These are phyloP conservation scores for Quercus berberidifolia DNA, from an alignment of 306 rosid genomes.

Conservation along the genomic window DNA sequence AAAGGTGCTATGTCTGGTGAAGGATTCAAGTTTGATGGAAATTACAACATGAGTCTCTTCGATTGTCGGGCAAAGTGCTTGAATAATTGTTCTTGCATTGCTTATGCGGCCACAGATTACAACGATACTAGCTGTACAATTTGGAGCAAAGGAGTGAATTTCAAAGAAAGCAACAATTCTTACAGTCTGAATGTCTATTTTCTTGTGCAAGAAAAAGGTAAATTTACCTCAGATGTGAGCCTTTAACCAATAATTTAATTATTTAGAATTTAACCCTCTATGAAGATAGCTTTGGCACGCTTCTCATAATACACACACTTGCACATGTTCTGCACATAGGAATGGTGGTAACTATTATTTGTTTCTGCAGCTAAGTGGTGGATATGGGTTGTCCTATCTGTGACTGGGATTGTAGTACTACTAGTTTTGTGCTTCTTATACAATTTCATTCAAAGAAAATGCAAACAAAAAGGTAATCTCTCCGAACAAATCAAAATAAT, in stretches of 20 bases:
- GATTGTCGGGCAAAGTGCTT: neutral
- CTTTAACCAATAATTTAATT: neutral
- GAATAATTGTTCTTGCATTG: neutral
- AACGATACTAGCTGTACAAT: neutral
- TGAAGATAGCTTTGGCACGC: neutral
- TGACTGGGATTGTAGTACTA: conserved; percentile 5
- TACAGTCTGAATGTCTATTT: neutral
- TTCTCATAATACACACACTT: neutral
- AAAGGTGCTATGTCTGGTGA: neutral
- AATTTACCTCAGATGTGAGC: neutral
- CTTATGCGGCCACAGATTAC: neutral
- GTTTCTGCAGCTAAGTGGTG: conserved; percentile 25
- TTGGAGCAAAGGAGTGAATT: neutral
- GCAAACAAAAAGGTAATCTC: conserved; percentile 16
- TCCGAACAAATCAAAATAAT: neutral
- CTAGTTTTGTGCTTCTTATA: neutral
- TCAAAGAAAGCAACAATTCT: neutral
- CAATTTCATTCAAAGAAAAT: neutral
- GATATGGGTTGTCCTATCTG: conserved; percentile 23
- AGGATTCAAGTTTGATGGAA: neutral
- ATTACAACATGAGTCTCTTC: neutral
- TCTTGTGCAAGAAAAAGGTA: neutral
- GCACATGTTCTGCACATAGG: neutral
- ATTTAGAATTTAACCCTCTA: neutral
- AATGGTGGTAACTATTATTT: neutral